Evolutionary conservation across 2,329 filamentous ascomycete species (phyloP).

Genomic region (Tolypocladium tropicale): DNA sequence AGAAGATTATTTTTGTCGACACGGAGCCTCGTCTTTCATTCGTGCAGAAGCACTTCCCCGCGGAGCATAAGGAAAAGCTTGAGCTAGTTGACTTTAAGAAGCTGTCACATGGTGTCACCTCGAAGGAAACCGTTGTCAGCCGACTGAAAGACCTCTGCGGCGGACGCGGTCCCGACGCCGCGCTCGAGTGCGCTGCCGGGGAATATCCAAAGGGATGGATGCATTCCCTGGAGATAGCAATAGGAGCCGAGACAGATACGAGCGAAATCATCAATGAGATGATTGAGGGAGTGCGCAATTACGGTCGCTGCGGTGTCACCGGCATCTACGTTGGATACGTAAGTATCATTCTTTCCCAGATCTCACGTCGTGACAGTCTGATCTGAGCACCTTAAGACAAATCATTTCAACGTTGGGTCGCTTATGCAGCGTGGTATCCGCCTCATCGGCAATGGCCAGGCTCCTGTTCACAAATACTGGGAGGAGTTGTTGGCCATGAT

Average conservation of each 20-base stretch:
- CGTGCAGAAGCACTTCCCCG: conserved; percentile 50
- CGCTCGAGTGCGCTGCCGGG: conserved; percentile 55
- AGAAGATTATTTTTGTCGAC: conserved; percentile 70
- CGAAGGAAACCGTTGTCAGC: conserved; percentile 53
- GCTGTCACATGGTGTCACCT: conserved; percentile 46
- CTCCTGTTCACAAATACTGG: conserved; percentile 79
- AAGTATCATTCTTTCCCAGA: no score
- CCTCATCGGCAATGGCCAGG: conserved; percentile 57
- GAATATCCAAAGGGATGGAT: conserved; percentile 53
- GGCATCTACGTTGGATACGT: conserved; percentile 56
- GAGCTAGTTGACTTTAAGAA: conserved; percentile 59
- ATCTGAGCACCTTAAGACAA: conserved; percentile 40
- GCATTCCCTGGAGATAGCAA: conserved; percentile 45
- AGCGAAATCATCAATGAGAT: conserved; percentile 74
- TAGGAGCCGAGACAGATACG: conserved; percentile 74
- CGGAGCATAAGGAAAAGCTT: conserved; percentile 38
- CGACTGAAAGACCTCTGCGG: conserved; percentile 64
- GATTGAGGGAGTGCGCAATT: conserved; percentile 63
- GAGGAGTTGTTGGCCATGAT: conserved; percentile 61
- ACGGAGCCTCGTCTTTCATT: conserved; percentile 60
- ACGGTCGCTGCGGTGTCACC: conserved; percentile 66
- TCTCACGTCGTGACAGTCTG: no score
- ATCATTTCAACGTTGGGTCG: conserved; percentile 75
- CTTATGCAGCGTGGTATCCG: conserved; percentile 82
- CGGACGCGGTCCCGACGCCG: conserved; percentile 63